Conservation (phyloP, 495 filamentous ascomycete species). For the Astrothelium macrocarpum region DNA sequence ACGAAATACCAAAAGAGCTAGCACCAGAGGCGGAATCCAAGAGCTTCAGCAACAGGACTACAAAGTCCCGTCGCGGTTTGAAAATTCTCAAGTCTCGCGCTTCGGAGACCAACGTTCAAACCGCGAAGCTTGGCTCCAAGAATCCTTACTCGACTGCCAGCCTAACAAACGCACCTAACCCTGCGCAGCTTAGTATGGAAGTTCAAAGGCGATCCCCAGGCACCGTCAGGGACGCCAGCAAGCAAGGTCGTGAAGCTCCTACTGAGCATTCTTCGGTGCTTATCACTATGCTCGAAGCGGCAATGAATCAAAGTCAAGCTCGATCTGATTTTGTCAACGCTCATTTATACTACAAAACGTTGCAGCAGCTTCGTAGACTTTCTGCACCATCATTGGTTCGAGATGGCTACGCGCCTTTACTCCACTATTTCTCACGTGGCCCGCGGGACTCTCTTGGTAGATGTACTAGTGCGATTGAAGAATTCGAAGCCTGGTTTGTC, state of each 20-base stretch:
- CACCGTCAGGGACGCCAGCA: not conserved
- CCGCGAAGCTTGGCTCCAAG: conserved; percentile 19
- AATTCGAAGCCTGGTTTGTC: conserved; percentile 65
- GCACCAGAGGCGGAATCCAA: conserved; percentile 45
- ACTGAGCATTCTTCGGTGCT: conserved; percentile 36
- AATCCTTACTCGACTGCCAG: conserved; percentile 23
- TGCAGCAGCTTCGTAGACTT: conserved; percentile 53
- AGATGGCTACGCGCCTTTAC: conserved; percentile 56
- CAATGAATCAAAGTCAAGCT: conserved; percentile 54
- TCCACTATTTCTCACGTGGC: conserved; percentile 60
- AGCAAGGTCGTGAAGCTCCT: not conserved
- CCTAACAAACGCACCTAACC: not conserved
- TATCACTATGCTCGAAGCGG: conserved; percentile 59
- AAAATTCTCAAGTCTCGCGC: not conserved
- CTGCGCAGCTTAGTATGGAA: not conserved
- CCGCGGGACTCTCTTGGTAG: conserved; percentile 58
- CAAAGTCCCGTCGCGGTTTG: conserved; percentile 31
- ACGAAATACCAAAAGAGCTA: conserved; percentile 57
- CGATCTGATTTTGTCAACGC: conserved; percentile 62
- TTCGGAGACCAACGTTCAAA: not conserved
- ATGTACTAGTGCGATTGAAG: conserved; percentile 56
- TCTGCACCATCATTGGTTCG: conserved; percentile 49
- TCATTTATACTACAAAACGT: conserved; percentile 59
- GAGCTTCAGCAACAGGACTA: conserved; percentile 55
- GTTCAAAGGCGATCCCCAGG: conserved; percentile 3